Evolutionary conservation across 441 rosid genomes (phyloP).

Genomic region (Adansonia gregorii): DNA sequence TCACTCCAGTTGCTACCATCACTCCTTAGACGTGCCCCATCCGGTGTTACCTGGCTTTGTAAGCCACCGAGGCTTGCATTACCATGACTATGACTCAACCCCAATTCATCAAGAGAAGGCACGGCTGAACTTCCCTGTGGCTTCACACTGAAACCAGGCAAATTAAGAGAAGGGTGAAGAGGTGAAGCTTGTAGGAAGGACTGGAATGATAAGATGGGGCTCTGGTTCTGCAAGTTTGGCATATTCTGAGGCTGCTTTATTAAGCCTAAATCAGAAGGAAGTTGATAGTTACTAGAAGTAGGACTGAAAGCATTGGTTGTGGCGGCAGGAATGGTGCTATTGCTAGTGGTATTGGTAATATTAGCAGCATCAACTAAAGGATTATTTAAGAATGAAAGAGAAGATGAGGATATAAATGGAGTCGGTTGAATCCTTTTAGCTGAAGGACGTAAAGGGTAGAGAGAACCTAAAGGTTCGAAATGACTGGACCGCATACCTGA

Average conservation of each 20-base stretch:
- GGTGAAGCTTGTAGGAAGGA: conserved; percentile 48
- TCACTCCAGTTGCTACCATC: conserved; percentile 33
- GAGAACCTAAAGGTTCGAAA: conserved; percentile 40
- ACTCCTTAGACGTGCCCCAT: not conserved
- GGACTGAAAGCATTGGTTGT: conserved; percentile 34
- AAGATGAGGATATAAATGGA: conserved; percentile 30
- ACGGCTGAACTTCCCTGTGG: conserved; percentile 39
- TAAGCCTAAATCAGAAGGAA: too few relatives aligned
- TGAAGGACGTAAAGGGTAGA: conserved; percentile 61
- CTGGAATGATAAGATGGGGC: too few relatives aligned
- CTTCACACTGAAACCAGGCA: conserved; percentile 38
- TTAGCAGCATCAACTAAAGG: conserved; percentile 25
- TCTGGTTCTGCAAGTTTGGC: too few relatives aligned
- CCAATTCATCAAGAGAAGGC: conserved; percentile 44
- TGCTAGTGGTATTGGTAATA: conserved; percentile 26
- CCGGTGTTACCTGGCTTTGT: conserved; percentile 20
- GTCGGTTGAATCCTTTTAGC: conserved; percentile 53
- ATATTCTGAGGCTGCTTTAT: too few relatives aligned
- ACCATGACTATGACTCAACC: conserved; percentile 38
- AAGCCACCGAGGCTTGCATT: conserved; percentile 35
- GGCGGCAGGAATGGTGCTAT: conserved; percentile 23
- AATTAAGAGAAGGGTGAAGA: conserved; percentile 34
- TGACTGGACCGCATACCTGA: conserved; percentile 41
- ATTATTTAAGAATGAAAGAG: conserved; percentile 33
- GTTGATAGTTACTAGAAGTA: conserved; percentile 24